Base-by-base conservation (phyloP, 345 rosid genomes). In the Rhodamnia rubescens region DNA sequence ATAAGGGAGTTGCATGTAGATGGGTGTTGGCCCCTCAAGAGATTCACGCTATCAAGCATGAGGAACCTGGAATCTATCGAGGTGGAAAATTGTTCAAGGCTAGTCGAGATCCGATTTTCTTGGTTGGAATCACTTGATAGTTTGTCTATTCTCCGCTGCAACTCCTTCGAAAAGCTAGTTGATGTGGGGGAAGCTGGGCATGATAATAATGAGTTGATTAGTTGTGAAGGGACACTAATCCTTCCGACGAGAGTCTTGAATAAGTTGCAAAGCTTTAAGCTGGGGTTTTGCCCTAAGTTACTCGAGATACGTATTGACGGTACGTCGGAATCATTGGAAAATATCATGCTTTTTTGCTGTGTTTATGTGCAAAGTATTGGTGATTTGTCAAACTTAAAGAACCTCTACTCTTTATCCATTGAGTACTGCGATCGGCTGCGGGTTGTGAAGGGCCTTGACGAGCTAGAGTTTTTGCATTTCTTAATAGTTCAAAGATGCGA, bases 401-500 rank as follows among this genome's bases (percentile, higher is more conserved):
- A 59, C 0, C 69, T 58, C 20, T 13, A 27, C 4, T 0, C 1
- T 12, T 13, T 27, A 2, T 0, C 0, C 0, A 27, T 58, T 11
- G 0, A 0, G 0, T 4, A 1, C 74, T 13, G 16, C 21, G 1
- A 27, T 2, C 9, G 0, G 21, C 74, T 59, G 14, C 20, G 14
- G 5, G 20, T 59, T 15, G 8, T 59, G 20, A 6, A 29, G 11
- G 74, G 40, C 40, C 10, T 27, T 27, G 18, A 59, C 20, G 74
- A 59, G 2, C 74, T 61, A 15, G 74, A 14, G 40, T 61, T 29
- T 3, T 61, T 61, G 21, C 10, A 61, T 0, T 1, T 0, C 6
- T 0, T 61, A 27, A 0, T 0, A 3, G 10, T 61, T 61, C 1
- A 1, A 0, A 1, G 0, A 0, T 61, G 74, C 1, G 5, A 10